phyloP scores from a whole-genome alignment of 352 stramenopile genomes.

The Halophytophthora polymorphica region DNA sequence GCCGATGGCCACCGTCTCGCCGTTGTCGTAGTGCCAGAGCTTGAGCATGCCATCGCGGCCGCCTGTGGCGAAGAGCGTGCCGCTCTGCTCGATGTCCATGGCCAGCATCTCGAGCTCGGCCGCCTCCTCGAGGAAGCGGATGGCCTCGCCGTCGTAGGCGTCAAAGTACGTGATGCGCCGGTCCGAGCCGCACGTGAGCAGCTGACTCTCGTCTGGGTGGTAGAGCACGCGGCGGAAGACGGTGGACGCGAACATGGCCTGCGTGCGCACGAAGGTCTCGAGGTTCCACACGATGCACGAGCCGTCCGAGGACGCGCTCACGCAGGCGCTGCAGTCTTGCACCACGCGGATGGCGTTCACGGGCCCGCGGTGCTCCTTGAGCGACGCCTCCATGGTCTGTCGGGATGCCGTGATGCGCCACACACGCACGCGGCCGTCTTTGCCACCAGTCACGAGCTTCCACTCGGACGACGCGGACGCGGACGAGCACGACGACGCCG shows the following conservation, averaged over 20 bases:
- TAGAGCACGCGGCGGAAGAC: conserved; percentile 94
- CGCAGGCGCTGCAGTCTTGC: conserved; percentile 67
- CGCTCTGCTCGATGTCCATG: conserved; percentile 90
- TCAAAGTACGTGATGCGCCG: conserved; percentile 97
- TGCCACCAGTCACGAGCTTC: conserved; percentile 92
- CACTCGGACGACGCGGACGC: conserved; percentile 51
- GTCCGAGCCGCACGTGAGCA: conserved; percentile 94
- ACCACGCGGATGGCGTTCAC: conserved; percentile 91
- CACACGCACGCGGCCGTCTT: conserved; percentile 92
- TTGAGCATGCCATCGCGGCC: conserved; percentile 90
- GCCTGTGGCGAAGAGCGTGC: conserved; percentile 90
- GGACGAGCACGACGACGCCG: conserved; percentile 11
- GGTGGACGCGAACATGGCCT: conserved; percentile 95
- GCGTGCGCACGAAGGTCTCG: conserved; percentile 87
- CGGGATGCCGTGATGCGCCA: conserved; percentile 91
- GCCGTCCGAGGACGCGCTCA: conserved; percentile 75
- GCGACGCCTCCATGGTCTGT: conserved; percentile 94
- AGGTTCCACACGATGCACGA: conserved; percentile 98
- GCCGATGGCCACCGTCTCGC: conserved; percentile 82
- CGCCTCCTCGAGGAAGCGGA: conserved; percentile 93
- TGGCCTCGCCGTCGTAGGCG: conserved; percentile 92
- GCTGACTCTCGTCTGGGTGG: conserved; percentile 95
- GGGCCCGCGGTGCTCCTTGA: conserved; percentile 93
- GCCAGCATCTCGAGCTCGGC: conserved; percentile 88
- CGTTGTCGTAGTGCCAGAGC: conserved; percentile 97